phyloP scores from a whole-genome alignment of 768 basidiomycete genomes.

The Tubosaeta sp. region DNA sequence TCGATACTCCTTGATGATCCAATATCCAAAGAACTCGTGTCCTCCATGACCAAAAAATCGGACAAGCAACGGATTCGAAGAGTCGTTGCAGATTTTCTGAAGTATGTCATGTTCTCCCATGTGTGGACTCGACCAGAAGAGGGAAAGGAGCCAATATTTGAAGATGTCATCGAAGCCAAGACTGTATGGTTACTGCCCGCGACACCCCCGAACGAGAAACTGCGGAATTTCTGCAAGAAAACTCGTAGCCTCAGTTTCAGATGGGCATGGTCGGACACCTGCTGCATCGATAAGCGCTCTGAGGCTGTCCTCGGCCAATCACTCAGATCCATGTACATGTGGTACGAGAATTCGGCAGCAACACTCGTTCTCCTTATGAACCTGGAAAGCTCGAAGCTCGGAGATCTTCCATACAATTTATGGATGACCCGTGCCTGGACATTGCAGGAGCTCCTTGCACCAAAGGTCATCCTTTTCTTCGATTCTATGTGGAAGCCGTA shows the following conservation, averaged over 20 bases:
- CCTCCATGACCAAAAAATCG: constrained; percentile 5
- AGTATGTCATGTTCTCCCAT: constrained; percentile 12
- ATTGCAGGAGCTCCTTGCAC: constrained; percentile 13
- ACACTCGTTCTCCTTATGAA: constrained; percentile 1
- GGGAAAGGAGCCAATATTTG: constrained; percentile 5
- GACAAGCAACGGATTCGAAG: constrained; percentile 1
- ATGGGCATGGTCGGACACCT: constrained; percentile 14
- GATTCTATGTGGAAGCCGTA: constrained; percentile 8
- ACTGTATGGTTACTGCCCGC: constrained; percentile 4
- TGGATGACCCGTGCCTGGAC: constrained; percentile 18
- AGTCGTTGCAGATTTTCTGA: constrained; percentile 4
- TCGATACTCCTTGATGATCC: constrained; percentile 1
- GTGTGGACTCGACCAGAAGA: constrained; percentile 5
- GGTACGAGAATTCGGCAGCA: constrained; percentile 8
- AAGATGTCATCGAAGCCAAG: constrained; percentile 3
- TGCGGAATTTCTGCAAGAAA: constrained; percentile 6
- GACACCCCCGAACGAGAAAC: not conserved
- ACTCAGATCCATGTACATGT: constrained; percentile 11
- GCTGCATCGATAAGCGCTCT: constrained; percentile 7
- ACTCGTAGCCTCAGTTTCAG: constrained; percentile 5
- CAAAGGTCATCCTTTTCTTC: constrained; percentile 9
- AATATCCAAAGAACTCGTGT: constrained; percentile 2
- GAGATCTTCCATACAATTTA: not conserved
- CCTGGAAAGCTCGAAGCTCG: not conserved
- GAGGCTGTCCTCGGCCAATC: constrained; percentile 2